A percentile compares a stretch with the other conserved stretches of the same genome.
These are phyloP conservation scores for Apiotrichum siamense DNA, from an alignment of 1,284 basidiomycete genomes.

Conservation along the genomic window DNA sequence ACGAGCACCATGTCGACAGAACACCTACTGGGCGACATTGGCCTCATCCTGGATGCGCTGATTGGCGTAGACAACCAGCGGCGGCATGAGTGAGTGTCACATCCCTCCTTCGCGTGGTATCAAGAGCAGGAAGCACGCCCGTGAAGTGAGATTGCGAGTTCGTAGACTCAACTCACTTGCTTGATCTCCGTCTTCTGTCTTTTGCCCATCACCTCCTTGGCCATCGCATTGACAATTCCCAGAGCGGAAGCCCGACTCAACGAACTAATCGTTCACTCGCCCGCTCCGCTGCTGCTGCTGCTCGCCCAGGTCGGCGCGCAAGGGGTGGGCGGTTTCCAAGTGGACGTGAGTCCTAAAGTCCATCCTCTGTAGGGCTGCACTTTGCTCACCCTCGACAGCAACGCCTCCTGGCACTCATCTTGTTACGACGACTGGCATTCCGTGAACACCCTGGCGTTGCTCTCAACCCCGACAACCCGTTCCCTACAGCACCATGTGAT, in stretches of 20 bases:
- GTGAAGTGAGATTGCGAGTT: too few relatives aligned
- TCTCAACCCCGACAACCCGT: conserved; percentile 24
- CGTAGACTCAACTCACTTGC: too few relatives aligned
- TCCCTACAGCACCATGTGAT: conserved; percentile 35
- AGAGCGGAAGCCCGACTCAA: conserved; percentile 37
- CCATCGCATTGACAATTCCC: neutral
- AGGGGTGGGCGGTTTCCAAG: conserved; percentile 42
- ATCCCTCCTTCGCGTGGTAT: neutral
- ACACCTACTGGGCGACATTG: conserved; percentile 38
- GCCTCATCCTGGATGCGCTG: conserved; percentile 32
- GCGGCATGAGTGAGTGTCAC: conserved; percentile 33
- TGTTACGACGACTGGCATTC: conserved; percentile 37
- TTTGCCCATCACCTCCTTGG: neutral
- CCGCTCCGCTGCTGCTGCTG: conserved; percentile 31
- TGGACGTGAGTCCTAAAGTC: conserved; percentile 28
- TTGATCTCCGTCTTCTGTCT: too few relatives aligned
- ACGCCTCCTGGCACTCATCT: conserved; percentile 34
- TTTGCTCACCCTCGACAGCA: conserved; percentile 18
- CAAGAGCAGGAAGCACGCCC: too few relatives aligned
- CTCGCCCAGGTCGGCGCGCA: conserved; percentile 41
- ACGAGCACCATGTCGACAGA: conserved; percentile 42
- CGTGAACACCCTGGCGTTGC: conserved; percentile 25
- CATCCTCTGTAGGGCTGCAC: neutral
- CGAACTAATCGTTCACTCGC: conserved; percentile 22
- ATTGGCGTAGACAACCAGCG: conserved; percentile 28